Conservation (phyloP, 1,284 basidiomycete species). For the Austroboletus novae-zelandiae region DNA sequence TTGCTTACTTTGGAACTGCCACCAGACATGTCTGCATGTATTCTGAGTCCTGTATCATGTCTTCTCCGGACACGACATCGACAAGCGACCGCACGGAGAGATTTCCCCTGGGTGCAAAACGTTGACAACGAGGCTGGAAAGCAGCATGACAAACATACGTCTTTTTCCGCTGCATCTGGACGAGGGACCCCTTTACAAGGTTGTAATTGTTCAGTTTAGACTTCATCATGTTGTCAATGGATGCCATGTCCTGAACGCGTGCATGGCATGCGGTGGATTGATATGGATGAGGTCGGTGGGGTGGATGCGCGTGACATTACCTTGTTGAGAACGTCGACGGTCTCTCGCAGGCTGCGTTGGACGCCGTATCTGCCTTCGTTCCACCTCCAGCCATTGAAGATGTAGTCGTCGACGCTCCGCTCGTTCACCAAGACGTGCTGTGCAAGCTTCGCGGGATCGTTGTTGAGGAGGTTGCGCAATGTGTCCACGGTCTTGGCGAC, state of each 20-base stretch:
- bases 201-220: conserved; percentile 91
- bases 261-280: conserved; percentile 15
- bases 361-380: conserved; percentile 85
- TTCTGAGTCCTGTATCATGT: conserved; percentile 87
- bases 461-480: conserved; percentile 86
- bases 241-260: conserved; percentile 73
- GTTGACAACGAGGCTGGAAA: conserved; percentile 7
- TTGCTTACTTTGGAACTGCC: conserved; percentile 93
- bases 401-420: conserved; percentile 76
- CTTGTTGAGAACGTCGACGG: conserved; percentile 80
- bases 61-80: conserved; percentile 82
- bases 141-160: conserved; percentile 51
- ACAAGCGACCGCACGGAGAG: conserved; percentile 85
- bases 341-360: conserved; percentile 76
- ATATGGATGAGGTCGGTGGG: conserved; percentile 13
- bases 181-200: conserved; percentile 88
- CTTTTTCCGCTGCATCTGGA: conserved; percentile 94
- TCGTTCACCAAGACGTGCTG: conserved; percentile 89
- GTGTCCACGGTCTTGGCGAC: conserved; percentile 96
- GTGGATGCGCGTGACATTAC: conserved; percentile 41
- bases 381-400: conserved; percentile 82
- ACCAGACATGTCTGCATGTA: conserved; percentile 93
- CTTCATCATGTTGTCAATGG: conserved; percentile 89
- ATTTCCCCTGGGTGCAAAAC: conserved; percentile 69
- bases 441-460: conserved; percentile 79